Evolutionary conservation across 2,329 filamentous ascomycete genomes (phyloP), one percentile per base, ranked within the genome.

Genomic region (Penicillium vulpinum): DNA sequence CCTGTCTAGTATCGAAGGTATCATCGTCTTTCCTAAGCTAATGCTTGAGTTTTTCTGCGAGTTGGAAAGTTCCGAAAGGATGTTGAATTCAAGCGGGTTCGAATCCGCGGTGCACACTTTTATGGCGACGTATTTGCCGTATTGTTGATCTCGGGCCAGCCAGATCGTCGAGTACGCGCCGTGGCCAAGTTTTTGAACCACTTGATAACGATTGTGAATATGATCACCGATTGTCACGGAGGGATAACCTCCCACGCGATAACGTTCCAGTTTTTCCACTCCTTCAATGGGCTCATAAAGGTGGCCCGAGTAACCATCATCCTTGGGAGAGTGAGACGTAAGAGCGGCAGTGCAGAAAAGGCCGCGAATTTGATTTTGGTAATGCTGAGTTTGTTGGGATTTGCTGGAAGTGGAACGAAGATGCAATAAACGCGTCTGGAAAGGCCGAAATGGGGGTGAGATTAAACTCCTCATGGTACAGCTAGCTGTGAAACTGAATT

Each of bases 101-200:
- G 62, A 59, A 52, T 63, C 56, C 36, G 63, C 64, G 2, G 54
- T 68, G 40, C 56, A 65, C n/a, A 71, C 51, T 59, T 70, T 72
- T 1, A 71, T 16, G 9, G 70, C 67, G 31, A 71, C 62, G 43
- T 69, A 67, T 62, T 33, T 57, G 15, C 58, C 57, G 7, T 24
- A 44, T 59, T 21, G 50, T 48, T 66, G 54, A 58, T 73, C 68
- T 36, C 54, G 59, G 39, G 67, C 65, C 38, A 73, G 62, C 70
- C 68, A 69, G 15, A 53, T 63, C 0, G 66, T 77, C 9, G 73
- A 78, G 50, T 68, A 74, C 3, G 68, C 62, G 24, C 75, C 75
- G 59, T 73, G 73, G 0, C 76, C 74, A 3, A 78, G 69, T 60
- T 79, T 78, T 3, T 76, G 71, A 8, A 77, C 60, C 10, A 78